Base-by-base conservation (phyloP, 495 filamentous ascomycete species). In the Trichoderma asperelloides region DNA sequence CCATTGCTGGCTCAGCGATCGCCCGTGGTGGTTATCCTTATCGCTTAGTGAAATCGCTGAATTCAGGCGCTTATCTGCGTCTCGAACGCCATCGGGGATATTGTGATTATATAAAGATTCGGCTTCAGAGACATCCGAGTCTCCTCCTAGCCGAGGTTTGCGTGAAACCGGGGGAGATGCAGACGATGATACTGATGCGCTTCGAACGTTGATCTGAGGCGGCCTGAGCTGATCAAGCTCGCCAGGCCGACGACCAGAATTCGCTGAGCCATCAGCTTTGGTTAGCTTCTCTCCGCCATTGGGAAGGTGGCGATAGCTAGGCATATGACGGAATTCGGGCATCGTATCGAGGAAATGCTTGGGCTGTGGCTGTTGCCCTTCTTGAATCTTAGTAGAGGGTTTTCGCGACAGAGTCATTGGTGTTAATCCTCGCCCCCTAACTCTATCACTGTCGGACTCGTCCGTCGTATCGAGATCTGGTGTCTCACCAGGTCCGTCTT, bases 161-260 rank as follows among this genome's bases (percentile, higher is more conserved):
- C 23, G 30, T 64, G 40, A 66, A 62, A 70, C 67, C 0, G 78
- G 70, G 16, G 79, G 78, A 2, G 79, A 75, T 6, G 75, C 71
- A 1, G 73, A 73, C 16, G 82, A 78, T 7, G 82, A 84, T 60
- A 82, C 72, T 7, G 82, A 84, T 60, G 83, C 72, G 69, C 74
- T 73, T 70, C 83, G 81, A 43, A 90, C 73, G 66, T 90, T 85
- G 68, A 90, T 87, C 60, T 79, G 79, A 5, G 88, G 88, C 15
- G 86, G 85, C 67, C 86, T 84, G 62, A 89, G 80, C 7, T 79
- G 75, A 33, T 87, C 81, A 65, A 83, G 84, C 13, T 81, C 74
- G 9, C 80, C 79, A 4, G 81, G 80, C 11, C 76, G 71, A 25
- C 75, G 78, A 65, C 74, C 77, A n/a, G 75, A 63, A 3, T 75